Base-by-base conservation (phyloP, 768 basidiomycete genomes). In the Tulasnella calospora region DNA sequence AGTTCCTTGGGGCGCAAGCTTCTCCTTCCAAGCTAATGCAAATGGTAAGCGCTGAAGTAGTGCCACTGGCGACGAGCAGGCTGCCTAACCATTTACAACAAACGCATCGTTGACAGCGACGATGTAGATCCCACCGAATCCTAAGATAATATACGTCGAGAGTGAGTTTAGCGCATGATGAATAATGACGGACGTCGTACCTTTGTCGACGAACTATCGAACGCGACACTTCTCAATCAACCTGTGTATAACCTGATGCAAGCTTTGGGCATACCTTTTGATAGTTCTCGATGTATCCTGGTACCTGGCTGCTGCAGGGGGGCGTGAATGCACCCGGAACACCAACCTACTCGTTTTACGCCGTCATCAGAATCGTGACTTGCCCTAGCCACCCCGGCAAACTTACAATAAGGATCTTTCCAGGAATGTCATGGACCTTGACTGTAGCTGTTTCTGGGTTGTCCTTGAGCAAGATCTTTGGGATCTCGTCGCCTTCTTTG, bases 81-180 rank as follows among this genome's bases (percentile, higher is more conserved):
- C 73, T 83, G 51, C 82, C 85, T 84, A 84, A 27, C 83, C 85
- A 55, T 90, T 88, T 79, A 87, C 89, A 71, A 93, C 92, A 81
- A 92, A 95, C 10, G 88, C 87, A 82, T 96, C 94, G 83, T 96
- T 96, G 78, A 93, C 91, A 35, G 90, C 86, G 75, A 96, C 84
- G 76, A 95, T 88, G 80, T 90, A 92, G 79, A 94, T 79, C 30
- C 38, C 79, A 33, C 67, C 36, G 27, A 81, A 61, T 55, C 76
- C 80, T 84, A 41, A 30, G 1, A 40, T 27, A 72, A 44, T 15
- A 4, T 12, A 4, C 0, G 15, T 5, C 10, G 38, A 40, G 12
- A 7, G 21, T 72, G 71, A 46, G 38, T 9, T 33, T 9, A 40
- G 10, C 21, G 21, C 10, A n/a, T 27, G 13, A 72, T 6, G 36